phyloP scores from a whole-genome alignment of 2,329 filamentous ascomycete species.

The Ophiosphaerella korrae region DNA sequence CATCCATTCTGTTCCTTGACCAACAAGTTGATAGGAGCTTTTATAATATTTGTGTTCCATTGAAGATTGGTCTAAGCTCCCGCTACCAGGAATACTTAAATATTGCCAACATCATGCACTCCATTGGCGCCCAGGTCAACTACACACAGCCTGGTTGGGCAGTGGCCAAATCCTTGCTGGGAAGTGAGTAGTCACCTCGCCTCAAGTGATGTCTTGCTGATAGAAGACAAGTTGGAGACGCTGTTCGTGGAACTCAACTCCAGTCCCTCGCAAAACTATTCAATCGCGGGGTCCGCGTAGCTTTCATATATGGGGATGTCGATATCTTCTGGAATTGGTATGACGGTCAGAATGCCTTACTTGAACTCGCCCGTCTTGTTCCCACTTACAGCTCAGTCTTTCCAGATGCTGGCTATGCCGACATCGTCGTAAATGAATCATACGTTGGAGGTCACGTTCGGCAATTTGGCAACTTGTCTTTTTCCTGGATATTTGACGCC shows the following conservation, averaged over 20 bases:
- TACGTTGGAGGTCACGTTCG: constrained; percentile 74
- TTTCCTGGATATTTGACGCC: constrained; percentile 57
- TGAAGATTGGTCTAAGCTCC: constrained; percentile 44
- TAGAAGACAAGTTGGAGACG: constrained; percentile 49
- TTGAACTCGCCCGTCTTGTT: constrained; percentile 54
- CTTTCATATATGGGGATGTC: constrained; percentile 71
- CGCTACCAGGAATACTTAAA: constrained; percentile 60
- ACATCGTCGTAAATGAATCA: constrained; percentile 69
- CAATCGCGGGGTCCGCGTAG: constrained; percentile 57
- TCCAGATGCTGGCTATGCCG: constrained; percentile 69
- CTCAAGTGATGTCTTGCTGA: constrained; percentile 9
- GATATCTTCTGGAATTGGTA: constrained; percentile 65
- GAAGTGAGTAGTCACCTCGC: constrained; percentile 18
- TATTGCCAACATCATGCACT: constrained; percentile 51
- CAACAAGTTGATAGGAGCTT: constrained; percentile 31
- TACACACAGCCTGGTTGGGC: constrained; percentile 52
- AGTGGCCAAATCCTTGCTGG: constrained; percentile 49
- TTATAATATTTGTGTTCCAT: constrained; percentile 54
- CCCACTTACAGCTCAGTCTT: constrained; percentile 60
- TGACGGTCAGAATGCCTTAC: constrained; percentile 74
- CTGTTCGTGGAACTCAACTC: constrained; percentile 48
- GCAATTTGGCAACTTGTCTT: constrained; percentile 71
- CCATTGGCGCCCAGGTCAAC: constrained; percentile 58
- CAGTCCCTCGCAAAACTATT: constrained; percentile 51
- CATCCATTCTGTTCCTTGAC: constrained; percentile 21